Evolutionary conservation across 2,329 filamentous ascomycete species (phyloP), one percentile per base, ranked within the genome.

Genomic region (Talaromyces sp.): DNA sequence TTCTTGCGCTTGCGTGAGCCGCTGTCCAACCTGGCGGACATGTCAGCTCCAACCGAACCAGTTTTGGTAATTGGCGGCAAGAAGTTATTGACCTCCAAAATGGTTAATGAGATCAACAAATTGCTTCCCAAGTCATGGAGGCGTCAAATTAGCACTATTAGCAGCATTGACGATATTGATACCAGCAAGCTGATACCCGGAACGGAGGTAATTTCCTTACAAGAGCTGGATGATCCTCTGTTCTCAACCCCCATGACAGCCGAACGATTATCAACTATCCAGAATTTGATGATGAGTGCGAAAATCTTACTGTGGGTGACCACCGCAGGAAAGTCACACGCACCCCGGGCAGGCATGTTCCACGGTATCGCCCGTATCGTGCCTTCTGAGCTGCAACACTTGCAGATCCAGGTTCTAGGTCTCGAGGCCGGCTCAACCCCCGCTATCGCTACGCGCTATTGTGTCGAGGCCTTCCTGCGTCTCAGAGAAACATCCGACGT

Each of bases 401-500:
- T 60, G n/a, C 57, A 35, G 11, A 29, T 60, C 6, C 60, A 62
- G 21, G 56, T 29, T 29, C 50, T 53, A 4, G 50, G 29, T 53
- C 29, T 43, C 14, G 41, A 43, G 19, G 41, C 41, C 41, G 41
- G 41, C 17, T 21, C n/a, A n/a, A 21, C 41, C 3, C 41, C 41
- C 14, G 19, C 41, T 21, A 57, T 68, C 31, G 41, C 41, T 19
- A 43, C 61, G 67, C 35, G 58, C 51, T 17, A 51, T 51, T 43
- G 41, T 21, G 41, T 43, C 11, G 54, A 53, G 9, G 51, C 53
- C 27, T 38, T 14, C 14, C 29, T 53, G 31, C 21, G 41, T 53
- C 29, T 51, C 11, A 17, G 55, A 60, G 43, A 56, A 51, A 31
- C 62, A 70, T 11, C 61, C 70, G 7, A 62, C 59, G 11, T 56